These are phyloP conservation scores for Phlyctochytrium bullatum DNA, from an alignment of 192 early-diverging fungal species.

Conservation along the genomic window DNA sequence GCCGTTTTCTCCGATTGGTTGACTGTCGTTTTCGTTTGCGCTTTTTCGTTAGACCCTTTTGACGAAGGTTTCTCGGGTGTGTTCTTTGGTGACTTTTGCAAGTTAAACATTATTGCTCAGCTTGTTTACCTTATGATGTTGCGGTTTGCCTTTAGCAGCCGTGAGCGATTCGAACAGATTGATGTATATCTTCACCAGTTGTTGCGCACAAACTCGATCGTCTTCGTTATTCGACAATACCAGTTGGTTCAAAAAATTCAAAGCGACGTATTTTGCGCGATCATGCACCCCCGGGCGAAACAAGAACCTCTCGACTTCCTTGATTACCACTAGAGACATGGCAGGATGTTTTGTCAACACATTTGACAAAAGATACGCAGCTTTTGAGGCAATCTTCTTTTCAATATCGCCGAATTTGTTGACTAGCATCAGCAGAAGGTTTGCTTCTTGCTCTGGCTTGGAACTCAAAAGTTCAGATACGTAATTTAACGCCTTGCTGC, in stretches of 20 bases:
- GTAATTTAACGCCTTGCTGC: constrained; percentile 73
- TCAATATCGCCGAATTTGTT: constrained; percentile 96
- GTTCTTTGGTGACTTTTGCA: constrained; percentile 18
- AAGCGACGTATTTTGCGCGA: constrained; percentile 86
- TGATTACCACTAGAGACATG: constrained; percentile 87
- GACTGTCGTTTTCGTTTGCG: constrained; percentile 24
- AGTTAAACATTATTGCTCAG: background rate
- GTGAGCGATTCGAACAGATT: constrained; percentile 69
- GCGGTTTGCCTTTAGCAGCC: constrained; percentile 33
- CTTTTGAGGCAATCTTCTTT: constrained; percentile 81
- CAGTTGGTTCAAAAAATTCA: constrained; percentile 90
- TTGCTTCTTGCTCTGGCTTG: constrained; percentile 97
- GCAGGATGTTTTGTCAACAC: constrained; percentile 75
- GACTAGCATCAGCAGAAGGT: constrained; percentile 84
- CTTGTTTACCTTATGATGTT: constrained; percentile 40
- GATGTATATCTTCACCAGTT: constrained; percentile 90
- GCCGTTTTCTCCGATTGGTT: constrained; percentile 87
- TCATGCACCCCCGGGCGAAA: constrained; percentile 69
- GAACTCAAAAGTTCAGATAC: constrained; percentile 73
- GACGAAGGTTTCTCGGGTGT: too few species aligned
- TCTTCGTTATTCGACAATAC: constrained; percentile 64
- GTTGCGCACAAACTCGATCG: constrained; percentile 74
- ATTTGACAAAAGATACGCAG: constrained; percentile 68
- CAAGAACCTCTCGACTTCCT: constrained; percentile 84
- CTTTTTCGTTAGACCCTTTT: constrained; percentile 24